These are phyloP conservation scores for Hypoxylon lienhwacheense DNA, from an alignment of 495 filamentous ascomycete species.

Conservation along the genomic window DNA sequence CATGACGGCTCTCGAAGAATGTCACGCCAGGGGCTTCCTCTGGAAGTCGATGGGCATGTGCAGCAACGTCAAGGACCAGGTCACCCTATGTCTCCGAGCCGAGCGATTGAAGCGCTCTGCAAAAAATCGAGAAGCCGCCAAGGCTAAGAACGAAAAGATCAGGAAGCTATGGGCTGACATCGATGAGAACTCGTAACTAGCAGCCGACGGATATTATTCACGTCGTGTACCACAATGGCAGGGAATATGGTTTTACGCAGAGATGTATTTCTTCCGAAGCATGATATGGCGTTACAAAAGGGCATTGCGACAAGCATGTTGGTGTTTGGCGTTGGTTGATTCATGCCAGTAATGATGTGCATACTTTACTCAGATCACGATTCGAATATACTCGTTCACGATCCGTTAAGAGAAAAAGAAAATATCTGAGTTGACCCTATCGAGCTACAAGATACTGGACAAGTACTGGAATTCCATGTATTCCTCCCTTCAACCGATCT, in stretches of 20 bases:
- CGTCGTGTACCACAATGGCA: constrained; percentile 3
- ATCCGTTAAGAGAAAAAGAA: constrained; percentile 1
- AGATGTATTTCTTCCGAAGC: neutral
- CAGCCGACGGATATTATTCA: neutral
- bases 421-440: neutral
- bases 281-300: constrained; percentile 27
- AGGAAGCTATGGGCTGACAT: constrained; percentile 79
- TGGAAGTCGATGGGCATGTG: constrained; percentile 87
- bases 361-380: constrained; percentile 10
- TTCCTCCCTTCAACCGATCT: constrained; percentile 1
- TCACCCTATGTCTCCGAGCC: constrained; percentile 78
- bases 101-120: constrained; percentile 77
- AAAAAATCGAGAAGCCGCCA: constrained; percentile 72
- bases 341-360: neutral
- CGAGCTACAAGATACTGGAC: neutral
- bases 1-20: constrained; percentile 91
- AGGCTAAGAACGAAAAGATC: constrained; percentile 66
- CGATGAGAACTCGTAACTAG: constrained; percentile 66
- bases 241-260: neutral
- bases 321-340: neutral
- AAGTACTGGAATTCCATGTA: neutral
- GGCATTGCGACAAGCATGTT: constrained; percentile 2
- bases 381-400: neutral
- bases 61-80: constrained; percentile 77
- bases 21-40: constrained; percentile 88